Evolutionary conservation across 768 basidiomycete genomes (phyloP), one percentile per base, ranked within the genome.

Genomic region (Leccinum variicolor): DNA sequence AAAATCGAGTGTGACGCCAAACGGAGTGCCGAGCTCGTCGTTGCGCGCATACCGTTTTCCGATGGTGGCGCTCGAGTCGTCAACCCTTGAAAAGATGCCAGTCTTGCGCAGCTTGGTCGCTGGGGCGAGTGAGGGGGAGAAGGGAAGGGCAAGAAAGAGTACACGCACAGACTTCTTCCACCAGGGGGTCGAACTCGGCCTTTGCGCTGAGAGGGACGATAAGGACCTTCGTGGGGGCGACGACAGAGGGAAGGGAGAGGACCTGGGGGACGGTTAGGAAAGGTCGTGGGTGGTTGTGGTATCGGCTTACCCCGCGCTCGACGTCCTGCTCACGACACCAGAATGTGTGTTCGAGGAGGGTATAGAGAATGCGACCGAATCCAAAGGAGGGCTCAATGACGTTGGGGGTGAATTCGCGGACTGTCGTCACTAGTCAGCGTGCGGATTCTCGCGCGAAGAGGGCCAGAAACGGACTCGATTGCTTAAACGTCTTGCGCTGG

Each of bases 331-430:
- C 94, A 70, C 97, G 85, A 58, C 84, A 84, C 97, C 96, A 98
- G 81, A 88, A 99, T 66, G 84, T 86, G 78, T 98, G 97, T 73
- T 99, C 97, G 33, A 99, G 85, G 52, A 98, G 80, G 28, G 84
- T 86, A 73, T 98, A 98, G 48, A 98, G 79, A 66, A 98, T 97
- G 54, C 96, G 93, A 54, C 96, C 96, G 63, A 98, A 84, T 58
- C 97, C 96, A 74, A 98, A 97, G 4, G 97, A 99, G 23, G 97
- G 95, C 72, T 98, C 96, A 72, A 98, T 96, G 73, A 99, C 97
- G 74, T 98, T 98, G 36, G 96, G 97, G 55, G 86, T 93, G 75
- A 83, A 97, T 75, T 98, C 95, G 62, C 96, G 92, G 63, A 92
- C 94, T 97, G 67, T 68, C 69, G 70, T 56, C 50, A 28, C 14